Base-by-base conservation (phyloP, 495 filamentous ascomycete species). In the Annulohypoxylon moriforme region DNA sequence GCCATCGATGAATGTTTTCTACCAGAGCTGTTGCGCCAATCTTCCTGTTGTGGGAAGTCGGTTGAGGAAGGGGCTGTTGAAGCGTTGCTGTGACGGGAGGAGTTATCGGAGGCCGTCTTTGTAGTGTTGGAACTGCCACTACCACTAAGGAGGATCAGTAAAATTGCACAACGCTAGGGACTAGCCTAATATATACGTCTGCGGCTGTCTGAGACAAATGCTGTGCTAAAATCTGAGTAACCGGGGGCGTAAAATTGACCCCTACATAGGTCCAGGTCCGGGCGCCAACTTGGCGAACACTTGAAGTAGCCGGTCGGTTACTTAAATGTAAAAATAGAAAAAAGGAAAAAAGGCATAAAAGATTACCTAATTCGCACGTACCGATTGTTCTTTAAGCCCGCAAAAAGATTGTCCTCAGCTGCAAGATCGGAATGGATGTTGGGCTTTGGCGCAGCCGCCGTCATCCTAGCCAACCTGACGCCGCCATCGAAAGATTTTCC, bases 11-110 rank as follows among this genome's bases (percentile, higher is more conserved):
- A 46, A 22, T 64, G 77, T 74, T 86, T 86, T 46, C 84, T 84
- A 13, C 79, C 77, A n/a, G 82, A 10, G 36, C 14, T 75, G 42
- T 69, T 75, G 34, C 81, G 80, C 74, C 80, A 80, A 57, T 91
- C 88, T 36, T 91, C 87, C 61, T 88, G 84, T 5, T 79, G 78
- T 20, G 83, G 81, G 6, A 85, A 77, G 66, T 93, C 92, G 22
- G 89, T 89, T 7, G 91, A 92, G 6, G 91, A 93, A 22, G 91
- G 90, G 8, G 90, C 80, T 16, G 91, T 93, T 5, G 91, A 92
- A 14, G 89, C 88, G 60, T 92, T 92, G 75, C 90, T 93, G 68
- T 91, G 84, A 55, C 90, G 88, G 10, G 88, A 90, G 7, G 91
- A 91, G 72, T 88, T 89, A 71, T 93, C 88, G 60, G 86, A 88